These are phyloP conservation scores for Neocallimastix lanati DNA, from an alignment of 192 early-diverging fungal genomes.

Conservation along the genomic window DNA sequence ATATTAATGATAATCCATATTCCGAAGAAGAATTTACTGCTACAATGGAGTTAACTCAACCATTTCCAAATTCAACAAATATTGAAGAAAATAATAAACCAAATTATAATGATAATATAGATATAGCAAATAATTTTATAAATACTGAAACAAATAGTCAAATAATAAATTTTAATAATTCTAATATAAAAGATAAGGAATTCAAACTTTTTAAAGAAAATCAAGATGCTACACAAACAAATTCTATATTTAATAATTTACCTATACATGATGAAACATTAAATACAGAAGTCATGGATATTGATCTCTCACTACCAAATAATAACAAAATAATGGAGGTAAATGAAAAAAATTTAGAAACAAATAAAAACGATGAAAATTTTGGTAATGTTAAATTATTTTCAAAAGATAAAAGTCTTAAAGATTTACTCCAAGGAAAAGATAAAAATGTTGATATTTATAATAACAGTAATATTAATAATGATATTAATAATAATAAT, in stretches of 20 bases:
- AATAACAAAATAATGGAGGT: not conserved
- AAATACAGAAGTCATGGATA: not conserved
- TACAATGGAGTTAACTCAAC: not conserved
- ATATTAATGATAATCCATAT: not conserved
- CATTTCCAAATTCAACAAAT: not conserved
- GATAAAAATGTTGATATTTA: no score
- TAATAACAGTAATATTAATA: not conserved
- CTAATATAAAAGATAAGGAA: not conserved
- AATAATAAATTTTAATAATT: not conserved
- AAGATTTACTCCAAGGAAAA: not conserved
- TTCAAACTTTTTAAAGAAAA: not conserved
- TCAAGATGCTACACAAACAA: not conserved
- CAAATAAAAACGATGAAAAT: not conserved
- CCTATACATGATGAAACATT: not conserved
- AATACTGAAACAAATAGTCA: not conserved
- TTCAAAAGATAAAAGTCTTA: not conserved
- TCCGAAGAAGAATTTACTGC: not conserved
- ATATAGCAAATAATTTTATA: not conserved
- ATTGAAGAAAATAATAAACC: not conserved
- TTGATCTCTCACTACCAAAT: not conserved
- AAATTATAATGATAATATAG: not conserved
- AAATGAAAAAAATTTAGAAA: not conserved
- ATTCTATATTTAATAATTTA: not conserved
- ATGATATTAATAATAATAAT: not conserved
- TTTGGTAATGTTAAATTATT: not conserved